Evolutionary conservation across 1,139 yeast genomes (phyloP).

Genomic region (Pneumocystis carinii): DNA sequence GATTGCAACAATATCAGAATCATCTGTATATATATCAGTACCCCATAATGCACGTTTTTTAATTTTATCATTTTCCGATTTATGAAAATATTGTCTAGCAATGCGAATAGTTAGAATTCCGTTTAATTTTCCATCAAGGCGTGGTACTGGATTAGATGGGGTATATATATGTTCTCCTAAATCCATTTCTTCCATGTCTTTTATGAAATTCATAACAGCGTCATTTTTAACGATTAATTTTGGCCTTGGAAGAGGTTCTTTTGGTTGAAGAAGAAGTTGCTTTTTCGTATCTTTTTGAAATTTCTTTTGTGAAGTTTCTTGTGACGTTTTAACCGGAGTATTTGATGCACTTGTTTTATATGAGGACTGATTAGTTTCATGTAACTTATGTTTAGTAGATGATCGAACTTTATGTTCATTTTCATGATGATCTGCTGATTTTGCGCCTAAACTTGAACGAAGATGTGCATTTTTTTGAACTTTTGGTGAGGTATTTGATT

Average conservation of each 20-base stretch:
- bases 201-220: background rate
- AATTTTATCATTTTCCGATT: constrained; percentile 4
- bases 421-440: background rate
- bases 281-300: background rate
- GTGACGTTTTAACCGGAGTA: background rate
- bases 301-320: background rate
- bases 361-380: background rate
- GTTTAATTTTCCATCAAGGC: background rate
- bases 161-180: background rate
- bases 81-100: background rate
- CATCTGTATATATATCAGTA: constrained; percentile 82
- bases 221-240: background rate
- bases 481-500: background rate
- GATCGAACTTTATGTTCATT: background rate
- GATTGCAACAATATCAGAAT: constrained; percentile 66
- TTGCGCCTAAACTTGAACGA: background rate
- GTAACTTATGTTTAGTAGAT: background rate
- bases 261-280: background rate
- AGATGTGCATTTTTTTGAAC: background rate
- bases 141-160: background rate
- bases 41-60: constrained; percentile 63
- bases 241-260: background rate
- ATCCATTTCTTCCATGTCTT: background rate
- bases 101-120: background rate
- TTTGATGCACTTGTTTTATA: background rate